Conservation (phyloP, 2,329 filamentous ascomycete genomes). For the Dactylella cylindrospora region DNA sequence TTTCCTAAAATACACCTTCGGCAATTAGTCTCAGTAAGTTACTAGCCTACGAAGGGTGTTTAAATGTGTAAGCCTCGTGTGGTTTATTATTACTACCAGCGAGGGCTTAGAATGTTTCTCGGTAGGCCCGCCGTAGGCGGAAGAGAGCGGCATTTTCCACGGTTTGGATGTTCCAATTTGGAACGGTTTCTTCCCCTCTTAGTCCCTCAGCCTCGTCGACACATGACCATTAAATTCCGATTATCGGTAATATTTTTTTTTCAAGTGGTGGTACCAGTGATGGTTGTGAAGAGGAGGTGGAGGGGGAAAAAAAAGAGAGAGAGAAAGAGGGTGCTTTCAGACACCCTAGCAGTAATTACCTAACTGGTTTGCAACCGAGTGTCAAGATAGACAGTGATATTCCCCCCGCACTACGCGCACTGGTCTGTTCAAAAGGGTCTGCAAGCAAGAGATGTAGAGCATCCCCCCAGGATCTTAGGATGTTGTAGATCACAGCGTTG, state of each 20-base stretch:
- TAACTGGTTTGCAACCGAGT: background rate
- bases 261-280: no score
- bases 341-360: background rate
- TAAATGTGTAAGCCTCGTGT: background rate
- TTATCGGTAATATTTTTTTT: no score
- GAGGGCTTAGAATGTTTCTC: no score
- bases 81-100: constrained; percentile 3
- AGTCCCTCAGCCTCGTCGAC: constrained; percentile 34
- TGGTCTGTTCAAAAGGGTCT: background rate
- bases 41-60: constrained; percentile 2
- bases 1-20: no score
- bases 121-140: constrained; percentile 34
- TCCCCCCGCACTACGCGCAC: background rate
- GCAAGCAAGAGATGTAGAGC: constrained; percentile 4
- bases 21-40: constrained; percentile 13
- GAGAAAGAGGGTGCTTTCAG: no score
- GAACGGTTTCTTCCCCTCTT: no score
- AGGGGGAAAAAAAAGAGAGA: no score
- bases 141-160: constrained; percentile 22
- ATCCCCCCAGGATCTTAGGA: constrained; percentile 10
- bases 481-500: constrained; percentile 13
- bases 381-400: constrained; percentile 4
- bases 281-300: constrained; percentile 15
- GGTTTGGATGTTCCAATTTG: constrained; percentile 21
- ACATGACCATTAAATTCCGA: constrained; percentile 21